Percentiles rank a stretch among this genome's conserved stretches.
These are phyloP conservation scores for Fusarium sublunatum DNA, from an alignment of 2,329 filamentous ascomycete species.

Conservation along the genomic window DNA sequence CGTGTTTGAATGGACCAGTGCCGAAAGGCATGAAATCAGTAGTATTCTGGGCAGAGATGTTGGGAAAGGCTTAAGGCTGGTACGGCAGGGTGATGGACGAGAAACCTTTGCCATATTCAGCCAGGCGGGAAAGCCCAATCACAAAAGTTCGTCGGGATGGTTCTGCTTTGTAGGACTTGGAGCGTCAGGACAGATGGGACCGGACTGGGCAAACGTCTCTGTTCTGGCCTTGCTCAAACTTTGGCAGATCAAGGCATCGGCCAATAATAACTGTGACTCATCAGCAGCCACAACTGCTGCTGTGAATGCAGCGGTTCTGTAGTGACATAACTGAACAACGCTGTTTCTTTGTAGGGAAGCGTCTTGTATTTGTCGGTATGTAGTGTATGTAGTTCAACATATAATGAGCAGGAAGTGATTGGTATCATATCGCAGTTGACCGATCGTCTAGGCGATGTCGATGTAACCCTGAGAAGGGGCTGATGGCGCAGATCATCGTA, in stretches of 20 bases:
- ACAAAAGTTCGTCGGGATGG: constrained; percentile 6
- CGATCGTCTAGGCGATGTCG: not conserved
- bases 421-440: not conserved
- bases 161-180: constrained; percentile 7
- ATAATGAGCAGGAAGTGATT: not conserved
- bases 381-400: not conserved
- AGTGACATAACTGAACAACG: not conserved
- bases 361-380: not conserved
- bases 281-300: not conserved
- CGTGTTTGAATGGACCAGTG: not conserved
- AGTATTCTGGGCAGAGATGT: constrained; percentile 1
- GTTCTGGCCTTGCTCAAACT: constrained; percentile 15
- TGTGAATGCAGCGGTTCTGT: not conserved
- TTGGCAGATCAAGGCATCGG: constrained; percentile 9
- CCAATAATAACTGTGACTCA: not conserved
- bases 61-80: constrained; percentile 5
- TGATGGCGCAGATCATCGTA: not conserved
- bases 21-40: constrained; percentile 2
- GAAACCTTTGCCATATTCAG: constrained; percentile 11
- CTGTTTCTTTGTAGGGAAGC: not conserved
- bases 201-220: constrained; percentile 6
- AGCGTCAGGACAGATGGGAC: constrained; percentile 8
- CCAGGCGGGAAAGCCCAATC: constrained; percentile 4
- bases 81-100: constrained; percentile 1
- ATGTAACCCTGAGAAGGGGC: not conserved